Base-by-base conservation (phyloP, 257 asterid species). In the Ocimum tenuiflorum region DNA sequence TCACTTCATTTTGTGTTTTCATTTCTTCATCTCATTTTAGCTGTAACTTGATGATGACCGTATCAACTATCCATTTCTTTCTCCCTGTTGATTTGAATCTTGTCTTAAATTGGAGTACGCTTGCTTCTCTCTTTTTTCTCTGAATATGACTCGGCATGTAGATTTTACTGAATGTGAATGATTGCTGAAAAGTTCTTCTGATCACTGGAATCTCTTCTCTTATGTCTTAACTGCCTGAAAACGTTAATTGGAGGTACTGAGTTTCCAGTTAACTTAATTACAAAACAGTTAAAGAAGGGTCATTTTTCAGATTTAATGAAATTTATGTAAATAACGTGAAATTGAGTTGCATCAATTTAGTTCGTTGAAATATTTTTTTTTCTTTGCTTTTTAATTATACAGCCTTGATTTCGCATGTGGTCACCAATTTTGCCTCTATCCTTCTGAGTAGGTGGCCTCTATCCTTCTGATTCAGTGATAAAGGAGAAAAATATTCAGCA, bases 401-500 rank as follows among this genome's bases (percentile, higher is more conserved):
- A 58, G 13, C 15, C 10, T 45, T 60, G 70, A 10, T 69, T 66
- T 19, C 50, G 42, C 43, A 23, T 52, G 59, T 46, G 49, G 12
- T 63, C 43, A 31, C 33, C 54, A 52, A 19, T 47, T 52, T 18
- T 75, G 67, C 33, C 52, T 69, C 70, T 69, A 71, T 68, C 33
- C 24, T 50, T 70, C 53, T 36, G 50, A 46, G n/a, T n/a, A n/a
- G n/a, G n/a, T n/a, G n/a, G 67, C 33, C 52, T 69, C 70, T 69
- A 71, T 68, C 33, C 24, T 50, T 70, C 53, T 36, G 50, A 46
- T 78, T 68, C 76, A 77, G 90, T 66, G 72, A 63, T 54, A 63
- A 67, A 56, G 70, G 73, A 66, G 67, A 41, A 49, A 60, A 49
- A 42, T 36, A 67, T 57, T 46, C 73, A 83, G 70, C 79, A 89